These are phyloP conservation scores for Colletotrichum musicola DNA, from an alignment of 2,329 filamentous ascomycete genomes.

Conservation along the genomic window DNA sequence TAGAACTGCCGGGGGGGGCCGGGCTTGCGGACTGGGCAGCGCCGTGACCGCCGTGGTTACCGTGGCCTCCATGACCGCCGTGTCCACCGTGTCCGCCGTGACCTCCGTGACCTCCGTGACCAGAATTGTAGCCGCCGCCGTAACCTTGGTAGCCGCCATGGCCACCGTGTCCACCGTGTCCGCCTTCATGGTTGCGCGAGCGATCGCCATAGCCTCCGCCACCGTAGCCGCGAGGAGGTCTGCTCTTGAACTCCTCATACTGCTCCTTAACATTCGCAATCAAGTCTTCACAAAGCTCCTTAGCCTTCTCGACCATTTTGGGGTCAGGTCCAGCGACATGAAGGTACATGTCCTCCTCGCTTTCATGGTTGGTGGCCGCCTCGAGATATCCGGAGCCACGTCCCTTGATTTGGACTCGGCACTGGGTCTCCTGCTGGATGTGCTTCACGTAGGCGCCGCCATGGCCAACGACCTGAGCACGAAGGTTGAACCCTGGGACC, in stretches of 20 bases:
- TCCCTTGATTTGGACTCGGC: conserved; percentile 98
- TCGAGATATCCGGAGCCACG: conserved; percentile 96
- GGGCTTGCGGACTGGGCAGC: conserved; percentile 43
- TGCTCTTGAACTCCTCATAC: conserved; percentile 91
- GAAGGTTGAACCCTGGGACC: conserved; percentile 93
- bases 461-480: conserved; percentile 94
- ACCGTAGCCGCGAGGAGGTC: conserved; percentile 76
- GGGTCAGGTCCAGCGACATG: conserved; percentile 96
- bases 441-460: conserved; percentile 97
- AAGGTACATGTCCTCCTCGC: conserved; percentile 95
- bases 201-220: conserved; percentile 58
- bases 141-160: conserved; percentile 54
- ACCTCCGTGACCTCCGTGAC: conserved; percentile 50
- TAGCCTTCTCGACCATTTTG: conserved; percentile 86
- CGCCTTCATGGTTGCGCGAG: conserved; percentile 53
- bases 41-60: conserved; percentile 41
- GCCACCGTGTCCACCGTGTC: conserved; percentile 56
- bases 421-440: conserved; percentile 94
- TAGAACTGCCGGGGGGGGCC: conserved; percentile 45
- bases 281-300: conserved; percentile 89
- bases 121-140: conserved; percentile 35
- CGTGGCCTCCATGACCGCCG: conserved; percentile 55
- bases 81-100: conserved; percentile 48
- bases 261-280: conserved; percentile 88
- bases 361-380: conserved; percentile 86